A percentile compares a stretch with the other conserved stretches of the same genome.
These are phyloP conservation scores for Iris pallida DNA, from an alignment of 116 monocot genomes.

Conservation along the genomic window DNA sequence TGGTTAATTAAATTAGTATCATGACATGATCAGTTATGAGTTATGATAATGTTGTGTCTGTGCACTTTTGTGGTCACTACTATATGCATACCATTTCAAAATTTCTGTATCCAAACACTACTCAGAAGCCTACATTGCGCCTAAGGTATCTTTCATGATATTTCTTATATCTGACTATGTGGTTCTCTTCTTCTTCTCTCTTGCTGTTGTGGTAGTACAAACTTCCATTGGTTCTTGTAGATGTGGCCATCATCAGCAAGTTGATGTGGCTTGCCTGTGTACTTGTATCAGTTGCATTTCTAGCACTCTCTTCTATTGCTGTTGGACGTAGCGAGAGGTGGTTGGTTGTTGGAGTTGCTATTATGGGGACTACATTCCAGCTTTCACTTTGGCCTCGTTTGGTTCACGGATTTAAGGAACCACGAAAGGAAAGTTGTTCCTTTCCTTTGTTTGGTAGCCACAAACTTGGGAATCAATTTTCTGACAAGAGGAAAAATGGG, in stretches of 20 bases:
- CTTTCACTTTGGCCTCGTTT: too few relatives aligned
- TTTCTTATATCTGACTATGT: conserved; percentile 87
- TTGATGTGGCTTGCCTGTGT: conserved; percentile 97
- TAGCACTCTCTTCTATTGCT: conserved; percentile 72
- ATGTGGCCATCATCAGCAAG: conserved; percentile 95
- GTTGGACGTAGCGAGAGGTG: conserved; percentile 49
- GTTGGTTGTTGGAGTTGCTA: conserved; percentile 68
- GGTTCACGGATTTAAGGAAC: too few relatives aligned
- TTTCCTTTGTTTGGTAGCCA: too few relatives aligned
- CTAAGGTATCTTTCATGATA: conserved; percentile 58
- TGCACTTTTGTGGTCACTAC: too few relatives aligned
- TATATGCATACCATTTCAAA: too few relatives aligned
- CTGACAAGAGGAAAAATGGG: too few relatives aligned
- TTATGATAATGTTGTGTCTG: too few relatives aligned
- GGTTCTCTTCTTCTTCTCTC: conserved; percentile 69
- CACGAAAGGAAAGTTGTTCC: too few relatives aligned
- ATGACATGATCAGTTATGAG: too few relatives aligned
- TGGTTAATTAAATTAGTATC: too few relatives aligned
- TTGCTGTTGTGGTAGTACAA: conserved; percentile 94
- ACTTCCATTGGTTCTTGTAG: conserved; percentile 88
- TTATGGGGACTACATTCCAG: conserved; percentile 61
- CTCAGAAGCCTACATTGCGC: conserved; percentile 65
- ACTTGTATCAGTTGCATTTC: conserved; percentile 67
- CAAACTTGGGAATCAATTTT: too few relatives aligned
- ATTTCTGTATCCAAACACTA: too few relatives aligned